Conservation (phyloP, 495 filamentous ascomycete genomes). For the Podospora bellae-mahoneyi region DNA sequence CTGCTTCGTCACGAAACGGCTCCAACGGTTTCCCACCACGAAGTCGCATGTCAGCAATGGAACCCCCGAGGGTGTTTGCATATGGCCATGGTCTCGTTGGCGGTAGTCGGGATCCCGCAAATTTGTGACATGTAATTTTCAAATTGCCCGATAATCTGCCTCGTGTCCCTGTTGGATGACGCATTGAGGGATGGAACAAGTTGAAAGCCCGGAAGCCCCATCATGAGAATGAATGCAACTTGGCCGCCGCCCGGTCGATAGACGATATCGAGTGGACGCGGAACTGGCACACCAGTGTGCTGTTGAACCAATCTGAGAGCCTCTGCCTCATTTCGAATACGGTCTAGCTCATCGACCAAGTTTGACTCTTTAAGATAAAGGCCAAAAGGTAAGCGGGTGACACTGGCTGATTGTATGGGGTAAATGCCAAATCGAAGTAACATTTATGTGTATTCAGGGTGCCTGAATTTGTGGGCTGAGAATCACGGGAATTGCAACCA, state of each 20-base stretch:
- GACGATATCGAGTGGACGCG: slow-evolving; percentile 26
- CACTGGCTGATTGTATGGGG: not conserved
- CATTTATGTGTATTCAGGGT: too few relatives aligned
- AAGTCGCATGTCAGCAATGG: slow-evolving; percentile 29
- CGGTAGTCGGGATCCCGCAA: slow-evolving; percentile 23
- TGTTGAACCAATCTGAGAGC: slow-evolving; percentile 28
- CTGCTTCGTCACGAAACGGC: slow-evolving; percentile 33
- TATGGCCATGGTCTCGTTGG: slow-evolving; percentile 20
- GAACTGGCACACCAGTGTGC: slow-evolving; percentile 31
- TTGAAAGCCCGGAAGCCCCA: slow-evolving; percentile 25
- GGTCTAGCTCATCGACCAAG: slow-evolving; percentile 16
- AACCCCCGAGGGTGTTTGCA: slow-evolving; percentile 32
- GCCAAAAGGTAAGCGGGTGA: not conserved
- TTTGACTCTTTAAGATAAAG: slow-evolving; percentile 27
- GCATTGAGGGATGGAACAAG: slow-evolving; percentile 24
- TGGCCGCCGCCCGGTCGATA: too few relatives aligned
- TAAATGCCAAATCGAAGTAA: slow-evolving; percentile 1
- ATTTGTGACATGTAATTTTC: slow-evolving; percentile 31
- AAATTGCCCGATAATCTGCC: slow-evolving; percentile 26
- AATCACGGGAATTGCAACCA: too few relatives aligned
- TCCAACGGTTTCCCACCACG: slow-evolving; percentile 25
- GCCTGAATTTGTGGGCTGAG: too few relatives aligned
- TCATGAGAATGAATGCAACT: slow-evolving; percentile 25
- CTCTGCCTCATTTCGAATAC: slow-evolving; percentile 30
- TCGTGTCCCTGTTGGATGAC: slow-evolving; percentile 25